Evolutionary conservation across 805 yeast genomes (phyloP).

Genomic region (Wickerhamia fluorescens): DNA sequence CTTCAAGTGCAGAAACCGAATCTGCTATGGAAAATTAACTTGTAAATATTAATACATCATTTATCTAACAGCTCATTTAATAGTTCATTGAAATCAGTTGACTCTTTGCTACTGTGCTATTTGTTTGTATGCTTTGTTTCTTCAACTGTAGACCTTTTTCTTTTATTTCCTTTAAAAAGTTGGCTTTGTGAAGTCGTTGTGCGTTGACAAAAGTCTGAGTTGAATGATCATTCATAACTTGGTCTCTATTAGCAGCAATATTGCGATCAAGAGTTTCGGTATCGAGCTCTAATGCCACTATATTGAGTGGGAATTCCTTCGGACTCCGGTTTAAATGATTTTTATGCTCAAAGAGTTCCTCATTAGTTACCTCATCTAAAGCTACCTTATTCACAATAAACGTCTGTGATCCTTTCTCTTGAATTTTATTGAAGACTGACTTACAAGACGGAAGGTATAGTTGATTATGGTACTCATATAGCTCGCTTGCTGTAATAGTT

Average conservation of each 20-base stretch:
- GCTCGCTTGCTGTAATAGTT: conserved; percentile 7
- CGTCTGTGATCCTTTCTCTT: too few relatives aligned
- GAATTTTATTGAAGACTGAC: too few relatives aligned
- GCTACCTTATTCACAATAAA: too few relatives aligned
- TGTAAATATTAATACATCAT: conserved; percentile 1
- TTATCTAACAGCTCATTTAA: background rate
- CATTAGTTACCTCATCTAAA: too few relatives aligned
- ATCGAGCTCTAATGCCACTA: conserved; percentile 15
- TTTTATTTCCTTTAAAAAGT: conserved; percentile 18
- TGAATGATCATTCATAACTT: conserved; percentile 6
- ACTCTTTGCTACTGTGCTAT: background rate
- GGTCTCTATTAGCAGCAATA: conserved; percentile 5
- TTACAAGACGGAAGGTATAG: too few relatives aligned
- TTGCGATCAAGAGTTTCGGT: conserved; percentile 11
- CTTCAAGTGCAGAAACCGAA: conserved; percentile 1
- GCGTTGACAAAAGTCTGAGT: conserved; percentile 9
- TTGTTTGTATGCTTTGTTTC: background rate
- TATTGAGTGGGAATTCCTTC: too few relatives aligned
- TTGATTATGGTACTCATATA: conserved; percentile 11
- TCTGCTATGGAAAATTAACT: conserved; percentile 3
- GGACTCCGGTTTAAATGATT: too few relatives aligned
- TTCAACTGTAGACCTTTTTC: conserved; percentile 14
- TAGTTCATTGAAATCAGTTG: conserved; percentile 2
- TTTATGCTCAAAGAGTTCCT: too few relatives aligned
- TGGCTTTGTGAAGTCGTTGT: conserved; percentile 14